phyloP scores from a whole-genome alignment of 2,329 filamentous ascomycete species.

The Fusarium lateritium region DNA sequence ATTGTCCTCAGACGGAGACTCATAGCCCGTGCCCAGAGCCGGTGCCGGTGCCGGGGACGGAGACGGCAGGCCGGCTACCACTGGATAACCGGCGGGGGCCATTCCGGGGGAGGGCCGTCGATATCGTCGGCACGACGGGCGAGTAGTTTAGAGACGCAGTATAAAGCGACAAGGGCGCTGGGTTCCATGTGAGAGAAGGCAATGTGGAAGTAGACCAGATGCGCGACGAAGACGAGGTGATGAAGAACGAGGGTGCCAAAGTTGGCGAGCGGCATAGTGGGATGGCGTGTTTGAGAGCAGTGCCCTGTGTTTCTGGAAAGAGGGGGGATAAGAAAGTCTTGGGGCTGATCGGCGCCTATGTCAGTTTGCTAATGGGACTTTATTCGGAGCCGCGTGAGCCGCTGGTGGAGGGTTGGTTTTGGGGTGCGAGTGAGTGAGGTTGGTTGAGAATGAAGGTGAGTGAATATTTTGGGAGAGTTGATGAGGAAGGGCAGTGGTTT shows the following conservation, averaged over 20 bases:
- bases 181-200: constrained; percentile 66
- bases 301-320: constrained; percentile 20
- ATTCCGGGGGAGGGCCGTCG: constrained; percentile 56
- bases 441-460: constrained; percentile 7
- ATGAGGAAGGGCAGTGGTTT: neutral
- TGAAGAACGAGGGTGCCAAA: constrained; percentile 66
- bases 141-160: constrained; percentile 64
- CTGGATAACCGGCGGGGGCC: constrained; percentile 53
- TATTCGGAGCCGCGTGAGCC: constrained; percentile 33
- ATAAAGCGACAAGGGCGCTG: constrained; percentile 62
- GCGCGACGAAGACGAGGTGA: constrained; percentile 68
- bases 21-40: constrained; percentile 50
- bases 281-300: constrained; percentile 15
- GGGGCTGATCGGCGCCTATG: constrained; percentile 24
- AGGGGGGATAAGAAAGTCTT: constrained; percentile 6
- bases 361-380: constrained; percentile 7
- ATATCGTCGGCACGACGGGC: constrained; percentile 64
- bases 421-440: constrained; percentile 20
- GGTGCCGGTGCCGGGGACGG: constrained; percentile 10
- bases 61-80: constrained; percentile 45
- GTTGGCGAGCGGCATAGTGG: constrained; percentile 65
- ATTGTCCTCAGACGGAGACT: constrained; percentile 57
- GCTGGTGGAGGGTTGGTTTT: constrained; percentile 27
- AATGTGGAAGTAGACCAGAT: constrained; percentile 67
- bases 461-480: neutral